Evolutionary conservation across 805 yeast genomes (phyloP).

Genomic region (Starmerella etchellsii): DNA sequence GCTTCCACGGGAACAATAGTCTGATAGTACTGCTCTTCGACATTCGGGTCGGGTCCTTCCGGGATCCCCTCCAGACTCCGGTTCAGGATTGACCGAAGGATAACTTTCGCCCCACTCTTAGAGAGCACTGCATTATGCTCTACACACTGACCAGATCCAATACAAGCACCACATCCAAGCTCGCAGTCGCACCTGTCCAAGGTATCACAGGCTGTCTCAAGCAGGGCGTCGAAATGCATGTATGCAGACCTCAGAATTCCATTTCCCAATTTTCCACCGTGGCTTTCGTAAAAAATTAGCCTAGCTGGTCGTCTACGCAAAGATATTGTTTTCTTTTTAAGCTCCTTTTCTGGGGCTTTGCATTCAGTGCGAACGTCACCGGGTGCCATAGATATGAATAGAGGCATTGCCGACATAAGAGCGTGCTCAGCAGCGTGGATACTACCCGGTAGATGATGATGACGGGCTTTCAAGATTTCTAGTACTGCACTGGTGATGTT

Average conservation of each 20-base stretch:
- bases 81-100: conserved; percentile 51
- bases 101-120: conserved; percentile 68
- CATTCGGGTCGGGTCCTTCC: conserved; percentile 28
- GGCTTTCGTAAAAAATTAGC: conserved; percentile 67
- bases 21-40: not conserved
- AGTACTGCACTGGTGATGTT: conserved; percentile 64
- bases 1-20: conserved; percentile 3
- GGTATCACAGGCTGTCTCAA: conserved; percentile 46
- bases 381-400: conserved; percentile 52
- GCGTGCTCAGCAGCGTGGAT: conserved; percentile 97
- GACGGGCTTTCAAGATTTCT: conserved; percentile 42
- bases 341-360: conserved; percentile 94
- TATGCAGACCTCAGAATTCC: conserved; percentile 73
- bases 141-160: conserved; percentile 68
- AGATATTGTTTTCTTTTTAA: conserved; percentile 55
- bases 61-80: conserved; percentile 34
- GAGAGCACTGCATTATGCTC: conserved; percentile 76
- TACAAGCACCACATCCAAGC: conserved; percentile 70
- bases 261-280: conserved; percentile 67
- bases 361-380: conserved; percentile 80
- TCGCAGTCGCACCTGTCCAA: conserved; percentile 50
- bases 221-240: conserved; percentile 56
- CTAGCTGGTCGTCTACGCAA: conserved; percentile 74
- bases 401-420: conserved; percentile 63
- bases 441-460: conserved; percentile 68